phyloP scores from a whole-genome alignment of 1,284 basidiomycete genomes.

The Trichosporon asahii region DNA sequence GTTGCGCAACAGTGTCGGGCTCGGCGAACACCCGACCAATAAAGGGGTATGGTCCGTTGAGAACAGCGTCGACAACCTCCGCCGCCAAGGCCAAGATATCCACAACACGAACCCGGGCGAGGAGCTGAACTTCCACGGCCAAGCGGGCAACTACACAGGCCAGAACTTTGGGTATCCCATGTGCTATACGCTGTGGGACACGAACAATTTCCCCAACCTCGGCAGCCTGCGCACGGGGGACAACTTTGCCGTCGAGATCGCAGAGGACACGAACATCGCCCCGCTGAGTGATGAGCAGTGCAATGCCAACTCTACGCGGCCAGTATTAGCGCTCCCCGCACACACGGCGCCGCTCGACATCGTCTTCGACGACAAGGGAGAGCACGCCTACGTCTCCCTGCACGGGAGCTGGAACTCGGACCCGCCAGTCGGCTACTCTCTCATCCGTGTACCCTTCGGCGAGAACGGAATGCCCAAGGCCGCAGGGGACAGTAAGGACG shows the following conservation, averaged over 20 bases:
- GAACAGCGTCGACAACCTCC: slow-evolving; percentile 20
- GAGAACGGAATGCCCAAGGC: slow-evolving; percentile 9
- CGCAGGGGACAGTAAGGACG: not conserved
- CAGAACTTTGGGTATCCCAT: slow-evolving; percentile 19
- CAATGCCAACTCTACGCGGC: slow-evolving; percentile 3
- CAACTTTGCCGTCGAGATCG: slow-evolving; percentile 11
- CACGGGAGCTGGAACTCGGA: slow-evolving; percentile 24
- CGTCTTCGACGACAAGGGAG: slow-evolving; percentile 14
- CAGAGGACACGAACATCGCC: not conserved
- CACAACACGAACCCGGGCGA: slow-evolving; percentile 21
- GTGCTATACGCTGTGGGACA: slow-evolving; percentile 19
- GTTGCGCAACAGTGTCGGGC: slow-evolving; percentile 19
- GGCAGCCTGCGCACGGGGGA: slow-evolving; percentile 12
- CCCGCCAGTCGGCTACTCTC: slow-evolving; percentile 14
- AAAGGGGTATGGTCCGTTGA: slow-evolving; percentile 19
- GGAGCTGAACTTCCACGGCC: slow-evolving; percentile 23
- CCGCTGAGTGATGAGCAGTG: slow-evolving; percentile 11
- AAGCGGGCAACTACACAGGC: not conserved
- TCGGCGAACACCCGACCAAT: slow-evolving; percentile 18
- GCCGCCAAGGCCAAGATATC: slow-evolving; percentile 12
- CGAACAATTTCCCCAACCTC: slow-evolving; percentile 5
- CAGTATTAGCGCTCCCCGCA: slow-evolving; percentile 18
- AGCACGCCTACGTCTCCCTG: slow-evolving; percentile 14
- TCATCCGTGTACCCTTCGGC: slow-evolving; percentile 3
- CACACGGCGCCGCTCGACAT: slow-evolving; percentile 23